These are phyloP conservation scores for Magnusiomyces ingens DNA, from an alignment of 1,139 yeast genomes.

Conservation along the genomic window DNA sequence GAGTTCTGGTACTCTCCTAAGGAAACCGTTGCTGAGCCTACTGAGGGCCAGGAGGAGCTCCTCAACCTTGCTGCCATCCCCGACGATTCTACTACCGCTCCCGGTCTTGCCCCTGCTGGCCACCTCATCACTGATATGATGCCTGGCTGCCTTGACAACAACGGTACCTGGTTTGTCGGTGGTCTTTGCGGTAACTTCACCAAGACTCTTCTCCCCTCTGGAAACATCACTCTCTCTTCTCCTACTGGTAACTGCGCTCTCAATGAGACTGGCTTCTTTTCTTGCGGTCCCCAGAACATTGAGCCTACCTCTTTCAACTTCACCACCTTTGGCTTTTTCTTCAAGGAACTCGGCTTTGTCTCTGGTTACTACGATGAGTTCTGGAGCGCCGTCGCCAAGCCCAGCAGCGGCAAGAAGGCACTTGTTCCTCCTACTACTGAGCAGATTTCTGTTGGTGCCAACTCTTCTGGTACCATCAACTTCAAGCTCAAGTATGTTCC, in stretches of 20 bases:
- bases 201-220: slow-evolving; percentile 48
- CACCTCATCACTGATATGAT: slow-evolving; percentile 48
- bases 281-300: slow-evolving; percentile 28
- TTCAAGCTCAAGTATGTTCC: too few relatives aligned
- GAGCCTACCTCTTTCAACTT: slow-evolving; percentile 2
- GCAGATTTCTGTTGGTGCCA: too few relatives aligned
- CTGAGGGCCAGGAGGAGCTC: slow-evolving; percentile 17
- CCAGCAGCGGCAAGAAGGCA: too few relatives aligned
- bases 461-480: too few relatives aligned
- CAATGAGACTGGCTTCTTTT: slow-evolving; percentile 30
- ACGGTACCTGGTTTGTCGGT: slow-evolving; percentile 72
- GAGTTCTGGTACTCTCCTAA: slow-evolving; percentile 68
- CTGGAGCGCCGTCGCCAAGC: too few relatives aligned
- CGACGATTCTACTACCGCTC: neutral
- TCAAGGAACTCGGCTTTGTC: too few relatives aligned
- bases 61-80: neutral
- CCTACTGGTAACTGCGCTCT: slow-evolving; percentile 72
- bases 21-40: slow-evolving; percentile 18
- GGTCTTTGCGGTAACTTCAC: slow-evolving; percentile 83
- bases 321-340: too few relatives aligned
- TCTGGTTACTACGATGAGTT: too few relatives aligned
- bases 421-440: too few relatives aligned
- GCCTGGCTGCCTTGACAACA: slow-evolving; percentile 71
- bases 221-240: slow-evolving; percentile 58
- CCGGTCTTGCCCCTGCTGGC: slow-evolving; percentile 31